Evolutionary conservation across 2,329 filamentous ascomycete species (phyloP), one percentile per base, ranked within the genome.

Genomic region (Stagonosporopsis chrysanthemi): DNA sequence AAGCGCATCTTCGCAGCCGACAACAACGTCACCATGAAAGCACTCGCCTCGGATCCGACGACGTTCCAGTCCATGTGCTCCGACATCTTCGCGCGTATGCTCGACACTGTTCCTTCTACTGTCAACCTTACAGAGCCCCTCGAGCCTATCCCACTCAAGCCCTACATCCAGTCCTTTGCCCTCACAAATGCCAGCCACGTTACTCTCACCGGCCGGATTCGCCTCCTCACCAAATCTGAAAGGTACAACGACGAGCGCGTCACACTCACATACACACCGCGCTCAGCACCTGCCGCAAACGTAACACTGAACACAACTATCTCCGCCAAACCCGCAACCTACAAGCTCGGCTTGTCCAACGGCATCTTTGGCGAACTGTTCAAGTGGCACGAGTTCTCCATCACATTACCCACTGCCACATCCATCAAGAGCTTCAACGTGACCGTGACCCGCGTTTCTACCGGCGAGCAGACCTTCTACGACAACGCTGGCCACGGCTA

Each of bases 1-100:
- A 64, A 70, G 43, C 64, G 71, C 15, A 66, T 77, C 17, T 76
- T 71, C 46, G 61, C 53, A 6, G 60, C 66, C 3, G 74, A 76
- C 54, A 61, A 56, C 35, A 74, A 75, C 39, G 61, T 44, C 24
- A 76, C 73, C 9, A 72, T 76, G 63, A 52, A 65, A 8, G 62
- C 60, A 28, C 62, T 77, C 8, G 59, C 61, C 7, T 54, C 51
- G 14, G 63, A 69, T n/a, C 15, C 45, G 7, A 52, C 56, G 6
- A 60, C 63, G 14, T 71, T 68, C 44, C 56, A 65, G 35, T 47
- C 52, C 0, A 56, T 61, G 22, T 71, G 68, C 40, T 48, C 63
- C 19, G 58, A 52, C 23, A 58, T 64, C 1, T 63, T 71, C 31
- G 58, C 54, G 6, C 55, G 63, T 19, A 64, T 69, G 63, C 56